Base-by-base conservation (phyloP, 305 asterid genomes). In the Fraxinus latifolia region DNA sequence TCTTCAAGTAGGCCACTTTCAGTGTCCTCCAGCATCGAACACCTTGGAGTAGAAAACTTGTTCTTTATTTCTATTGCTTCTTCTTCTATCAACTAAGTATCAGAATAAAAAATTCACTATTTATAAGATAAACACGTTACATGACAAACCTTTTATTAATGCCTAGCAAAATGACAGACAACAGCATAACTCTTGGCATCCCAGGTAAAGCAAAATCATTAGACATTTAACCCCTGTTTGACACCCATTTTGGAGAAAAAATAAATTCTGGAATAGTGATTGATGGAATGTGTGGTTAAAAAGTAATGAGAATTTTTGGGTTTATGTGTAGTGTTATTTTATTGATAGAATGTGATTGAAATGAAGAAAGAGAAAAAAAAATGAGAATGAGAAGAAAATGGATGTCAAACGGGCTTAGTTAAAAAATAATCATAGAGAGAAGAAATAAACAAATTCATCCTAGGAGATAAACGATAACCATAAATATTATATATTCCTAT, bases 21-120 rank as follows among this genome's bases (percentile, higher is more conserved):
- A 77, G 94, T 84, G 82, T 96, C 99, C 89, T 93, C 99, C 85
- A 96, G 88, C 86, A 86, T 86, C 76, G 99, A 96, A 78, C 98
- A 97, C 87, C 99, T 88, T 72, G 98, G 91, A 82, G 96, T 92
- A 82, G 82, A 88, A 83, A 93, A 96, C 86, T 91, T 96, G 90
- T 90, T 89, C 90, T 96, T 96, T 82, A 96, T 91, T 85, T 96
- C 98, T 76, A 87, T 85, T 68, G 98, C 97, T 89, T 96, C 99
- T 27, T 84, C 94, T 88, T 95, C 94, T 78, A 95, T 90, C 89
- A 96, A 76, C 99, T 94, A 83, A 68, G 78, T 25, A 53, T 65
- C 74, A 27, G 7, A 73, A 29, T 53, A 42, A 81, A 81, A 65
- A 14, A 8, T 14, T 14, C 81, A 78, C 9, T 7, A 77, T 76